These are phyloP conservation scores for Cryptococcus deneoformans DNA, from an alignment of 1,284 basidiomycete genomes.

Conservation along the genomic window DNA sequence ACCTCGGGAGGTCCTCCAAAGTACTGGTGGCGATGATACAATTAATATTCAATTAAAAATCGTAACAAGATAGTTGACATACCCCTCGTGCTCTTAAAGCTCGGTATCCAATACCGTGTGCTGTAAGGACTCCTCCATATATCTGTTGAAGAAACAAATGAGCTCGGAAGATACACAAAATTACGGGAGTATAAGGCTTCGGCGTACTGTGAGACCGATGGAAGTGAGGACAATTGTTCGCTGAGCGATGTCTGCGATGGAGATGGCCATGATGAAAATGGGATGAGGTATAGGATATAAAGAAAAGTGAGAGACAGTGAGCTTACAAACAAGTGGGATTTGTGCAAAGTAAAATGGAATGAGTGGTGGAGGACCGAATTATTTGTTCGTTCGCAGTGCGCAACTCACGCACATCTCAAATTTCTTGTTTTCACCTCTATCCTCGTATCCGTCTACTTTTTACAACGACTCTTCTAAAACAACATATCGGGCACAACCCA, in stretches of 20 bases:
- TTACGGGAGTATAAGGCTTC: not conserved
- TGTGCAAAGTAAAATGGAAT: not conserved
- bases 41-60: not conserved
- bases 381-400: not conserved
- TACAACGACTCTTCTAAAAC: no score
- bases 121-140: slow-evolving; percentile 15
- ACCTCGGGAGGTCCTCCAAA: slow-evolving; percentile 12
- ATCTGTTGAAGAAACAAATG: slow-evolving; percentile 4
- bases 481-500: not conserved
- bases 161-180: not conserved
- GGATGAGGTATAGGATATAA: no score
- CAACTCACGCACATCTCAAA: not conserved
- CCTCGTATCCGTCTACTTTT: no score
- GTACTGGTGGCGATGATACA: slow-evolving; percentile 3
- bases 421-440: not conserved
- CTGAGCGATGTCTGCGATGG: slow-evolving; percentile 23
- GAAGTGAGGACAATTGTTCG: slow-evolving; percentile 20
- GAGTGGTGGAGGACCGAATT: not conserved
- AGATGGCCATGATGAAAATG: slow-evolving; percentile 15
- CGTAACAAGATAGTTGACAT: not conserved
- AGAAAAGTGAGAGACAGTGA: not conserved
- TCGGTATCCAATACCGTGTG: slow-evolving; percentile 18
- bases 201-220: slow-evolving; percentile 22
- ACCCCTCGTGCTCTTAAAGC: slow-evolving; percentile 14
- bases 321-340: not conserved